Conservation (phyloP, 2,329 filamentous ascomycete species). For the Fusarium neocosmosporiellum region DNA sequence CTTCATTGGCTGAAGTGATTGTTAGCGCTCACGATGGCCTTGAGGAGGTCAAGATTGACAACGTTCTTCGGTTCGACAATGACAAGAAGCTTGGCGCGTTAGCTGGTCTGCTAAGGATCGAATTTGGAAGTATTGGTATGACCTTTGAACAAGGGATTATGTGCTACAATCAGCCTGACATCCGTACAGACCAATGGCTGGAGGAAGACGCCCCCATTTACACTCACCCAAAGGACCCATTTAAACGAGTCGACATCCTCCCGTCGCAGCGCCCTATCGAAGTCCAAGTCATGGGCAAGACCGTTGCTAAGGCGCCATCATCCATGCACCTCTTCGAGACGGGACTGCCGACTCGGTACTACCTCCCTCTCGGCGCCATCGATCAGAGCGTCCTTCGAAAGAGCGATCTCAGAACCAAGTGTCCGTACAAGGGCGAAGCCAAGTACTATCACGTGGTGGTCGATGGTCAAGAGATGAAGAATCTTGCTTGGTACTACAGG, state of each 20-base stretch:
- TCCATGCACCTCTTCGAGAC: constrained; percentile 71
- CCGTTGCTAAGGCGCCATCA: constrained; percentile 59
- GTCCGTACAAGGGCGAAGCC: constrained; percentile 76
- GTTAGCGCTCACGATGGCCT: constrained; percentile 41
- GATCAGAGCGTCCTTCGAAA: constrained; percentile 57
- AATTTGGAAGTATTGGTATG: constrained; percentile 51
- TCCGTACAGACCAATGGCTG: constrained; percentile 50
- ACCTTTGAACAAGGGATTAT: rapidly evolving
- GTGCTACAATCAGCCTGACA: not conserved
- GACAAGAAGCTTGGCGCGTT: constrained; percentile 50
- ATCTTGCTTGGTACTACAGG: constrained; percentile 73
- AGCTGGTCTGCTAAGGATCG: constrained; percentile 48
- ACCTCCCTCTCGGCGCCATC: constrained; percentile 65
- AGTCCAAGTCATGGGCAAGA: constrained; percentile 59
- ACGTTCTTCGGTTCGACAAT: constrained; percentile 53
- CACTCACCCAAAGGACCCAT: constrained; percentile 75
- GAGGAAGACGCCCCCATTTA: constrained; percentile 70
- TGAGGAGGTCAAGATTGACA: constrained; percentile 44
- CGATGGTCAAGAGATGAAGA: constrained; percentile 55
- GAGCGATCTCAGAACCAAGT: constrained; percentile 65
- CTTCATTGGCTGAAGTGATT: constrained; percentile 47
- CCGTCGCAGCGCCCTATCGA: constrained; percentile 64
- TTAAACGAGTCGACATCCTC: constrained; percentile 72
- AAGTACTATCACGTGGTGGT: constrained; percentile 69
- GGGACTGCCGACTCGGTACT: constrained; percentile 67